Evolutionary conservation across 1,284 basidiomycete species (phyloP), one percentile per base, ranked within the genome.

Genomic region (Prillingera fragicola): DNA sequence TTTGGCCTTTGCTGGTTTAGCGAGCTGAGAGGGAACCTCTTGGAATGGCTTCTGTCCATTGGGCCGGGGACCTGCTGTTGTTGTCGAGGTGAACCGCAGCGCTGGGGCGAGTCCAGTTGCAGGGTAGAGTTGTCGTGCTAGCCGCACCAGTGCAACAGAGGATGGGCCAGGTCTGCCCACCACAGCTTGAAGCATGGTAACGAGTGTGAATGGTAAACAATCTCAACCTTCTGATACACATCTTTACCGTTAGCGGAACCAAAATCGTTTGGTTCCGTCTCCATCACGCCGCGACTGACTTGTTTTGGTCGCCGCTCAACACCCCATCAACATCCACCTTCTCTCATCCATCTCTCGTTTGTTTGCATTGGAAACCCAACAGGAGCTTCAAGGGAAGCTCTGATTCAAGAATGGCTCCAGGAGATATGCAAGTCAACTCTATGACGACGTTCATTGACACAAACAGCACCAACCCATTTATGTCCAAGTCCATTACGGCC

Each of bases 391-490:
- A 4, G 53, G 40, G 3, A 50, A 55, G 36, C 39, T 57, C 50
- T 57, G 27, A 53, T 54, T 57, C 42, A 5, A 10, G 26, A 18
- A 50, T 48, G 35, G 39, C 55, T 18, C 39, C 49, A 2, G 54
- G 41, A 1, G 57, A 59, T 38, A 39, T 56, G 57, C 57, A 32
- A 52, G 53, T 59, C 14, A 26, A 25, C 8, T 18, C 21, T 4
- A 27, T 28, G 24, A 36, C 15, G 8, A 38, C 14, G 5, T 18
- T 6, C 15, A 24, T 8, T 32, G 34, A n/a, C 17, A 26, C 4
- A 21, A 15, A 15, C 12, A 19, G 5, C n/a, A n/a, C 41, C 27
- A 65, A 65, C 40, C 63, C 63, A 1, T 63, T 65, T 46, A 45
- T 63, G 23, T 29, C 50, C 14, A 56, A 55, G 31, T 27, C 45